These are phyloP conservation scores for Phaeosphaeria sp. DNA, from an alignment of 2,329 filamentous ascomycete genomes.

Conservation along the genomic window DNA sequence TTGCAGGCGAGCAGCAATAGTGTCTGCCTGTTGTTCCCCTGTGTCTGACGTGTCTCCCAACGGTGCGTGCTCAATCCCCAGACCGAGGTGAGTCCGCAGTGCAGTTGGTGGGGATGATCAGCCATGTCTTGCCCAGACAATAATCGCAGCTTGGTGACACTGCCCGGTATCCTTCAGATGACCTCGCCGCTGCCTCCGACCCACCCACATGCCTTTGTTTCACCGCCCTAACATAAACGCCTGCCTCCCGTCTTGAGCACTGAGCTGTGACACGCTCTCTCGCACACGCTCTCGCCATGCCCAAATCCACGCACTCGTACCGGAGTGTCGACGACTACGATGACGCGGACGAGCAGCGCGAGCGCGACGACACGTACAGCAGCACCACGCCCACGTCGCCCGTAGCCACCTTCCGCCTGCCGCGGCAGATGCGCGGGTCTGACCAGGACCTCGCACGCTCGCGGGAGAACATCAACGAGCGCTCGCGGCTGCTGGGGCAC, in stretches of 20 bases:
- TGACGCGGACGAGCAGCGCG: conserved; percentile 42
- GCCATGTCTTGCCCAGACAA: conserved; percentile 17
- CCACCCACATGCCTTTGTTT: conserved; percentile 14
- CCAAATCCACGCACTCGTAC: conserved; percentile 45
- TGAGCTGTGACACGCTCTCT: background rate
- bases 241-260: conserved; percentile 6
- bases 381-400: conserved; percentile 45
- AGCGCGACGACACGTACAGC: conserved; percentile 41
- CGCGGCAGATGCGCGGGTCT: conserved; percentile 41
- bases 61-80: conserved; percentile 8
- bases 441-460: conserved; percentile 42
- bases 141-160: conserved; percentile 26
- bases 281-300: conserved; percentile 31
- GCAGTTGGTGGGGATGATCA: conserved; percentile 12
- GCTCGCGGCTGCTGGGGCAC: conserved; percentile 55
- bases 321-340: conserved; percentile 44
- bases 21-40: background rate
- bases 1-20: background rate
- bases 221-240: conserved; percentile 17
- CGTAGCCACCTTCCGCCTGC: conserved; percentile 36
- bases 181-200: conserved; percentile 24
- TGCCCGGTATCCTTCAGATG: conserved; percentile 33
- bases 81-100: conserved; percentile 6
- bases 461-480: conserved; percentile 52
- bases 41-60: conserved; percentile 1